phyloP scores from a whole-genome alignment of 2,329 filamentous ascomycete genomes.

The Exophiala sideris region DNA sequence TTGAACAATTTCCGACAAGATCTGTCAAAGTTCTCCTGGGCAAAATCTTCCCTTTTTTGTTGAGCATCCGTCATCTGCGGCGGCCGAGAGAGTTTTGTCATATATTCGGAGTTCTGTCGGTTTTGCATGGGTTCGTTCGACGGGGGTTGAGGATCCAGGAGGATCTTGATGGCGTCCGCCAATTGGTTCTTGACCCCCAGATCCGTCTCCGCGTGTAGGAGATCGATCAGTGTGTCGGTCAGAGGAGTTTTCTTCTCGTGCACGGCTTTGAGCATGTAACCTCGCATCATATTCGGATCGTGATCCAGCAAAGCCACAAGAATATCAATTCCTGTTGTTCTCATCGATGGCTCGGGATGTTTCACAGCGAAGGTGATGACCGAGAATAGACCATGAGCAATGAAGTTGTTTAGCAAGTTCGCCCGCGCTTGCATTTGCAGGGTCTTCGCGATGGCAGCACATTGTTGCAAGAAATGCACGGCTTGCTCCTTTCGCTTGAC shows the following conservation, averaged over 20 bases:
- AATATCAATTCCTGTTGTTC: conserved; percentile 91
- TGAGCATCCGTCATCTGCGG: conserved; percentile 66
- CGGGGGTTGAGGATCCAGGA: conserved; percentile 70
- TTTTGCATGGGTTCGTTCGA: conserved; percentile 55
- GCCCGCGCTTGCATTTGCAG: conserved; percentile 79
- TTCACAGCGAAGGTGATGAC: conserved; percentile 91
- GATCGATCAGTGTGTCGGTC: conserved; percentile 87
- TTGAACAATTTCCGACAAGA: conserved; percentile 82
- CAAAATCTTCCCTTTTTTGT: conserved; percentile 62
- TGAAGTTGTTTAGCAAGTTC: conserved; percentile 83
- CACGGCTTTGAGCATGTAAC: conserved; percentile 88
- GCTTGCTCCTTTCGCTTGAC: conserved; percentile 82
- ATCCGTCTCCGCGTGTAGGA: conserved; percentile 86
- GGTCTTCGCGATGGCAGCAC: conserved; percentile 90
- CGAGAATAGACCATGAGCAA: conserved; percentile 77
- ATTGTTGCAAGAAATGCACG: conserved; percentile 94
- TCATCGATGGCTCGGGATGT: conserved; percentile 76
- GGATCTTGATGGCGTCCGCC: conserved; percentile 88
- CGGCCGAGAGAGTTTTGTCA: conserved; percentile 59
- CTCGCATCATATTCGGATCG: conserved; percentile 88
- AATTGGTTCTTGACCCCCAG: conserved; percentile 93
- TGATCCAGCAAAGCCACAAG: conserved; percentile 93
- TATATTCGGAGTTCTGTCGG: conserved; percentile 60
- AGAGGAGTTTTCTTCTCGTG: conserved; percentile 80
- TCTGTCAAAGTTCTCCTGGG: conserved; percentile 84